Evolutionary conservation across 306 rosid species (phyloP), one percentile per base, ranked within the genome.

Genomic region (Canavalia gladiata): DNA sequence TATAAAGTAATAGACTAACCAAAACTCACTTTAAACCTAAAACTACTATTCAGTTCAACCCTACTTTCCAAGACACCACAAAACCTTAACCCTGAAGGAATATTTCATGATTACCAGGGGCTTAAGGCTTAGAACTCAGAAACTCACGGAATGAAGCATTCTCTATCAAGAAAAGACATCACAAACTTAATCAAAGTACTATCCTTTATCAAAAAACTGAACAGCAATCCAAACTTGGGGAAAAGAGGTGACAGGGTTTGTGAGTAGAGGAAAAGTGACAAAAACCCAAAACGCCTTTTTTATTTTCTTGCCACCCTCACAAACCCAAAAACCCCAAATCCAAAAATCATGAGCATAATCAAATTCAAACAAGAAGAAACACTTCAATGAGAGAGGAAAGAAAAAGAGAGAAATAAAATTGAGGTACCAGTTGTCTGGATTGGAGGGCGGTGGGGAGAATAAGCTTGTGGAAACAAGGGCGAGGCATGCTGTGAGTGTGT

Each of bases 381-480:
- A 73, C 1, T 43, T 2, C 3, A 64, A 12, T 55, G 31, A 68
- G 41, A 18, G 6, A 8, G 33, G 64, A 75, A 77, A 68, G 33
- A 68, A 75, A 77, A 68, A 7, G 13, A 29, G 25, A 57, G 65
- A 8, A 66, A 83, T 28, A 73, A 77, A 45, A 68, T 52, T 63
- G 8, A 62, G 29, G 62, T 92, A 94, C 98, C 98, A 94, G 88
- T 77, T 90, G 93, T 41, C 88, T 88, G 59, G 94, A 84, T 72
- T 90, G 91, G 70, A 91, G 86, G 30, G 92, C 87, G 31, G 91
- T 78, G 1, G 95, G 77, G 12, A 89, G 84, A 86, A 94, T 75
- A 82, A 94, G 91, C 91, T 92, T 92, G 81, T 91, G 85, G 57
- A 94, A 94, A 90, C 59, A 83, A 65, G 98, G 94, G 62, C 92